These are phyloP conservation scores for Rhizomucor miehei DNA, from an alignment of 371 early-diverging fungal genomes.

Conservation along the genomic window DNA sequence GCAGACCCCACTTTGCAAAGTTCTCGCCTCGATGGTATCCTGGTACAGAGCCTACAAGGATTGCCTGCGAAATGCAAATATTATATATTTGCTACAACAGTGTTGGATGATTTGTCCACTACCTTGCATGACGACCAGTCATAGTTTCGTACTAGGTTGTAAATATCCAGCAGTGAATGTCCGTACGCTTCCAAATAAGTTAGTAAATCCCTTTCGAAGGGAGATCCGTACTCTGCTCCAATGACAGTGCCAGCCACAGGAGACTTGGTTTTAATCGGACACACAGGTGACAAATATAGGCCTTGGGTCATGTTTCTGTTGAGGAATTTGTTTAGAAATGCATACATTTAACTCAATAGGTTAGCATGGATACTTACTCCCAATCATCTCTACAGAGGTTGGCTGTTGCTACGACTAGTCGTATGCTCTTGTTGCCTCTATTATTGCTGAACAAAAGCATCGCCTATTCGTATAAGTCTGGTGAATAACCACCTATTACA, in stretches of 20 bases:
- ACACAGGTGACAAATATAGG: slow-evolving; percentile 41
- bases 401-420: slow-evolving; percentile 61
- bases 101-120: background rate
- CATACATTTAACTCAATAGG: background rate
- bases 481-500: no score
- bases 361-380: slow-evolving; percentile 36
- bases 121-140: slow-evolving; percentile 47
- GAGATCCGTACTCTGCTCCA: slow-evolving; percentile 23
- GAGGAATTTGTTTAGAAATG: background rate
- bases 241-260: slow-evolving; percentile 6
- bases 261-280: slow-evolving; percentile 27
- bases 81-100: background rate
- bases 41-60: slow-evolving; percentile 23
- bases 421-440: slow-evolving; percentile 21
- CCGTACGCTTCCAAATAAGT: slow-evolving; percentile 47
- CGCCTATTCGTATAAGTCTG: slow-evolving; percentile 21
- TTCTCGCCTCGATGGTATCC: slow-evolving; percentile 19
- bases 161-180: slow-evolving; percentile 15
- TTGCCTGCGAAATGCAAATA: slow-evolving; percentile 9
- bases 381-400: slow-evolving; percentile 61
- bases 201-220: slow-evolving; percentile 55
- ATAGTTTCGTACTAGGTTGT: slow-evolving; percentile 29
- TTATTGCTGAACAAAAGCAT: slow-evolving; percentile 56
- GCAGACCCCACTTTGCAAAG: slow-evolving; percentile 53
- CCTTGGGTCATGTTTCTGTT: slow-evolving; percentile 56